Base-by-base conservation (phyloP, 2,329 filamentous ascomycete species). In the Verticillium zaregamsianum region DNA sequence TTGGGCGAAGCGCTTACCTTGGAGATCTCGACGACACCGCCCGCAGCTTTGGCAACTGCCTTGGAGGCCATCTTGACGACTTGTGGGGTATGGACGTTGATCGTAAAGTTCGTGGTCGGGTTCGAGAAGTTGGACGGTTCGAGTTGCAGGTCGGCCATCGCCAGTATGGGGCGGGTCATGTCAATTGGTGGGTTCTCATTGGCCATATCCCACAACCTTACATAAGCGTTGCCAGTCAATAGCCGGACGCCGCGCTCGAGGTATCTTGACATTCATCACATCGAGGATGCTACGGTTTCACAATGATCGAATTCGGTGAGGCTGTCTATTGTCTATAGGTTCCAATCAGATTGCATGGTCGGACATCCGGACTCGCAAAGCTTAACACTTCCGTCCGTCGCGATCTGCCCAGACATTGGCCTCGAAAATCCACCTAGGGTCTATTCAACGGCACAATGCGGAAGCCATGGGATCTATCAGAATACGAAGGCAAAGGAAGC, bases 51-150 rank as follows among this genome's bases (percentile, higher is more conserved):
- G 61, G 80, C 80, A 71, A 77, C 82, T 71, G 78, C 83, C 77
- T 87, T 86, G 68, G 84, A 83, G 69, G 84, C 85, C 86, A 89
- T 89, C 65, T 69, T 80, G 76, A 71, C 74, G 70, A 68, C 59
- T 71, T 64, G 58, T 61, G 59, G 66, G 61, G 55, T 54, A 49
- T 62, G 33, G 65, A 64, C 60, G 63, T 54, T 39, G 62, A 58
- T 49, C 57, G 59, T 65, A 66, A 63, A 39, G 58, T 60, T 64
- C 61, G 59, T 56, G 60, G 58, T 59, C 32, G n/a, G 20, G 17
- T n/a, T 45, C 58, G 11, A 52, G 20, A 52, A 52, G 45, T 20
- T 52, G 45, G 45, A 52, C 20, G 45, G n/a, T 52, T 52, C 20
- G 45, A 52, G n/a, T 52, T 52, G 57, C 57, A 45, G 14, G 33